Conservation (phyloP, 2,329 filamentous ascomycete genomes). For the Amauroascus verrucosus region DNA sequence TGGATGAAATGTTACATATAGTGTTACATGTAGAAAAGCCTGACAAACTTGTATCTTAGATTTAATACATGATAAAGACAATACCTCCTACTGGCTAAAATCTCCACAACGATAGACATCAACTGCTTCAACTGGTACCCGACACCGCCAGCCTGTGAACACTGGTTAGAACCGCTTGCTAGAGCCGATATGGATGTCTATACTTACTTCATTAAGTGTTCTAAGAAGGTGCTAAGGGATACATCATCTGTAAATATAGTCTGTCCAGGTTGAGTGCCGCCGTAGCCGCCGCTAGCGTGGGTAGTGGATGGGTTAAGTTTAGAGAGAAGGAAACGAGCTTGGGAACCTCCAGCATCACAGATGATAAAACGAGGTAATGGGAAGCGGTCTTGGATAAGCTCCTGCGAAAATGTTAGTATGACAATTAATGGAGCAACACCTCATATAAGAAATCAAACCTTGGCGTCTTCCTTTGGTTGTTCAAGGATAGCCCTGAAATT, state of each 20-base stretch:
- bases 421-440: background rate
- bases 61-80: constrained; percentile 2
- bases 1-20: too few relatives aligned
- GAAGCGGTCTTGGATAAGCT: constrained; percentile 94
- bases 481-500: constrained; percentile 84
- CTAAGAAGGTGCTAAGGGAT: constrained; percentile 97
- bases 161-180: constrained; percentile 7
- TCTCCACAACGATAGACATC: background rate
- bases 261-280: constrained; percentile 83
- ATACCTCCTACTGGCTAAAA: background rate
- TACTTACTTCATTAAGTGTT: constrained; percentile 95
- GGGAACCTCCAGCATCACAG: constrained; percentile 94
- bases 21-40: too few relatives aligned
- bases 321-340: constrained; percentile 90
- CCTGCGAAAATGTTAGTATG: constrained; percentile 41
- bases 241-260: constrained; percentile 99
- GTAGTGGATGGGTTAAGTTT: constrained; percentile 98
- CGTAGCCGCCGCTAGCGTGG: constrained; percentile 85
- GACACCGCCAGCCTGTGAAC: constrained; percentile 40
- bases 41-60: background rate
- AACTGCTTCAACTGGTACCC: constrained; percentile 37
- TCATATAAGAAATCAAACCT: constrained; percentile 47
- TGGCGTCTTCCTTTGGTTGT: constrained; percentile 90
- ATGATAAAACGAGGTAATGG: constrained; percentile 98
- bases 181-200: constrained; percentile 20